Conservation (phyloP, 441 rosid species). For the Aleurites moluccanus region DNA sequence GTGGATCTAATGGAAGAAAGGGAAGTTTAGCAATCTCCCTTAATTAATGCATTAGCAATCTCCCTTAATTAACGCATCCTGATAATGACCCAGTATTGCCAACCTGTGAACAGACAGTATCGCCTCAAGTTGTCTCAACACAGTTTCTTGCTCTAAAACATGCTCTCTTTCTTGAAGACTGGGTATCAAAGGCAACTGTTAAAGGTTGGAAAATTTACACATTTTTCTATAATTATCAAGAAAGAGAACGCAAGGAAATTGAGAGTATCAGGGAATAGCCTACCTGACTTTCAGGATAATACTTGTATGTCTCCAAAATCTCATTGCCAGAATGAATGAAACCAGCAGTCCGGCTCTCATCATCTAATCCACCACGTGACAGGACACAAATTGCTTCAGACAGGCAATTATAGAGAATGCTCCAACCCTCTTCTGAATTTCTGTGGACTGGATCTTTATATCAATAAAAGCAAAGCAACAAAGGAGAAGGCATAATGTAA, state of each 20-base stretch:
- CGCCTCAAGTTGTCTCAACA: conserved; percentile 95
- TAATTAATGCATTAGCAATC: too few relatives aligned
- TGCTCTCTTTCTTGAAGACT: conserved; percentile 81
- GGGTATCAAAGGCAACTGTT: conserved; percentile 25
- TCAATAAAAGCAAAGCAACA: conserved; percentile 16
- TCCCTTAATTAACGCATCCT: too few relatives aligned
- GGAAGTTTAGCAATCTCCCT: conserved; percentile 90
- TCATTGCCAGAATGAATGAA: conserved; percentile 86
- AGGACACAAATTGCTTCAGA: conserved; percentile 86
- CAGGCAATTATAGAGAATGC: conserved; percentile 81
- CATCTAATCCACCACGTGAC: conserved; percentile 81
- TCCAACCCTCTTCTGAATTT: conserved; percentile 87
- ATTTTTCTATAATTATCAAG: not conserved
- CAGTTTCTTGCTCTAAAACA: conserved; percentile 84
- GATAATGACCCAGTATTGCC: conserved; percentile 60
- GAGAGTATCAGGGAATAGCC: not conserved
- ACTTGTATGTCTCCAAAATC: conserved; percentile 79
- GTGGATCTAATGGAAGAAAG: conserved; percentile 86
- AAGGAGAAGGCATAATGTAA: too few relatives aligned
- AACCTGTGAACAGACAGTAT: conserved; percentile 70
- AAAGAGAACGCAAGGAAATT: not conserved
- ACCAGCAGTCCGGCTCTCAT: conserved; percentile 84
- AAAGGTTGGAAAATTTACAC: not conserved
- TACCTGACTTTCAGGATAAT: conserved; percentile 87
- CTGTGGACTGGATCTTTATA: conserved; percentile 58